A percentile compares a stretch with the other conserved stretches of the same genome.
Evolutionary conservation across 495 filamentous ascomycete genomes (phyloP).

Genomic region (Xylaria nigripes): DNA sequence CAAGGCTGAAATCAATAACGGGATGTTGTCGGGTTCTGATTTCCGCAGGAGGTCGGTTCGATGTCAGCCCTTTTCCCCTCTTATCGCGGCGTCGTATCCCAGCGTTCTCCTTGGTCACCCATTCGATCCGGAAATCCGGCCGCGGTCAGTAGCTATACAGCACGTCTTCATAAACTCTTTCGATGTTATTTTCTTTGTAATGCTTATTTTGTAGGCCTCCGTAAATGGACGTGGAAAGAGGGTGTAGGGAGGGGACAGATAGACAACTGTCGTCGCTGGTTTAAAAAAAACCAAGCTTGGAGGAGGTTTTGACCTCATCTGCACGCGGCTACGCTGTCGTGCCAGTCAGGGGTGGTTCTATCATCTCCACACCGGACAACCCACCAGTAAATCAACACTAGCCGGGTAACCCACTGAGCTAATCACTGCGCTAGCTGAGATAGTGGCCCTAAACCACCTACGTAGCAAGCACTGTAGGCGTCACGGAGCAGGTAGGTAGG

Average conservation of each 20-base stretch:
- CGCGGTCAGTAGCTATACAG: conserved; percentile 1
- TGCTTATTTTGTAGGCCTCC: not conserved
- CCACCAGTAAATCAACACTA: not conserved
- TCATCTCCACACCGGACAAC: not conserved
- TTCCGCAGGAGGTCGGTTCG: conserved; percentile 8
- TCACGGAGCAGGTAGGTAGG: too few relatives aligned
- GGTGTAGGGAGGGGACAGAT: not conserved
- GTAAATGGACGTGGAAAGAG: not conserved
- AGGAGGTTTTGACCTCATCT: conserved; percentile 12
- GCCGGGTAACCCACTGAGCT: too few relatives aligned
- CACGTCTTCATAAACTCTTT: not conserved
- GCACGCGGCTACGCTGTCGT: conserved; percentile 7
- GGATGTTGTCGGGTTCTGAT: conserved; percentile 2
- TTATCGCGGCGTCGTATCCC: conserved; percentile 9
- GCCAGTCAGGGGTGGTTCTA: conserved; percentile 6
- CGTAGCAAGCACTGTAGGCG: too few relatives aligned
- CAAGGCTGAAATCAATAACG: not conserved
- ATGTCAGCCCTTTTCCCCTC: conserved; percentile 15
- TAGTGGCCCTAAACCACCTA: too few relatives aligned
- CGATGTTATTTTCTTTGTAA: not conserved
- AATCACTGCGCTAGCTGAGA: too few relatives aligned
- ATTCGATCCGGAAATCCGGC: conserved; percentile 5
- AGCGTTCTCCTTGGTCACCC: conserved; percentile 2
- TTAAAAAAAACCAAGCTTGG: conserved; percentile 3
- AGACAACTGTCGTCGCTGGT: conserved; percentile 4